Evolutionary conservation across 306 rosid genomes (phyloP).

Genomic region (Medicago truncatula): DNA sequence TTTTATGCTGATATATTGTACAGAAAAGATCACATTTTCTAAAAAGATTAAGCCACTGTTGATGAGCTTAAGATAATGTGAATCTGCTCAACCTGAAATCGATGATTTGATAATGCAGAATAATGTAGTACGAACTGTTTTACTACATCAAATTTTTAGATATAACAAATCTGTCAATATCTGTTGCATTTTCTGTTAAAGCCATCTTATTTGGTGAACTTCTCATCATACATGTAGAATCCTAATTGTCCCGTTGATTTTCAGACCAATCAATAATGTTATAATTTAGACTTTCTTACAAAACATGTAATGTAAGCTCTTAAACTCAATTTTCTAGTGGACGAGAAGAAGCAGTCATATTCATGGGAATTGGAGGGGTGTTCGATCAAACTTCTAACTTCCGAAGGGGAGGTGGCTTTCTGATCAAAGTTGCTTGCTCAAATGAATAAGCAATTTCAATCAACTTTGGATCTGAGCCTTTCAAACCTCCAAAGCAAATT

Average conservation of each 20-base stretch:
- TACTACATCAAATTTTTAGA: too few relatives aligned
- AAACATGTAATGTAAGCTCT: not conserved
- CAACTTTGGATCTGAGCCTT: slow-evolving; percentile 67
- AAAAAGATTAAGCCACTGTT: not conserved
- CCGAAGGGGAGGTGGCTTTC: slow-evolving; percentile 62
- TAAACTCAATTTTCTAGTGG: not conserved
- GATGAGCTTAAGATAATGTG: not conserved
- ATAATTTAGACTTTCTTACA: not conserved
- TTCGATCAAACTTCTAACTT: slow-evolving; percentile 10
- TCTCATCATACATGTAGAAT: not conserved
- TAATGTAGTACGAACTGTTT: too few relatives aligned
- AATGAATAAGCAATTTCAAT: slow-evolving; percentile 68
- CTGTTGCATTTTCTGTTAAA: too few relatives aligned
- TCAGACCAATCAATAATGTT: not conserved
- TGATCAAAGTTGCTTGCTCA: slow-evolving; percentile 67
- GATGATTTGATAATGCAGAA: too few relatives aligned
- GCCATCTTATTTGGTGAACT: not conserved
- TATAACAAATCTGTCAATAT: too few relatives aligned
- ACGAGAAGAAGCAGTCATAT: not conserved
- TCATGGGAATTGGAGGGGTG: too few relatives aligned
- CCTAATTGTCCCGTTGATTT: not conserved
- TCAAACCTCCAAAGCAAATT: slow-evolving; percentile 64
- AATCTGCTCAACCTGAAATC: too few relatives aligned
- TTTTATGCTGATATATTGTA: too few relatives aligned
- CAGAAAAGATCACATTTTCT: too few relatives aligned